Conservation (phyloP, 371 early-diverging fungal species). For the Mucor irregularis region DNA sequence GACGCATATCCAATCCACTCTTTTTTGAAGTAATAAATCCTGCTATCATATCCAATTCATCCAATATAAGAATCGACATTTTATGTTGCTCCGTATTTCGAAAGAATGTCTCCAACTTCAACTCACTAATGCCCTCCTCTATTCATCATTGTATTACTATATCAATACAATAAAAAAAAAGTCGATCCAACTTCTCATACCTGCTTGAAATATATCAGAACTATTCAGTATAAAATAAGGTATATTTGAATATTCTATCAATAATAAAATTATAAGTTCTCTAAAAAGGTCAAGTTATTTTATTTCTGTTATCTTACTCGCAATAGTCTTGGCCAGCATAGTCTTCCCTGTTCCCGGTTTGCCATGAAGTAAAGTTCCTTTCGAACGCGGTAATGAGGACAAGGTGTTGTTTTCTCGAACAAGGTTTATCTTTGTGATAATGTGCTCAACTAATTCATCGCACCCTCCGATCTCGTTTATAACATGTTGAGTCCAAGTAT, state of each 20-base stretch:
- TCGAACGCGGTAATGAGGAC: constrained; percentile 30
- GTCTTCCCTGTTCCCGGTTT: constrained; percentile 72
- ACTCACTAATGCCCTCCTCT: constrained; percentile 66
- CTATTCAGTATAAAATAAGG: constrained; percentile 63
- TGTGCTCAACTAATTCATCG: constrained; percentile 28
- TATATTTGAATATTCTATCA: constrained; percentile 44
- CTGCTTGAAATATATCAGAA: constrained; percentile 71
- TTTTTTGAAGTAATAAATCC: constrained; percentile 41
- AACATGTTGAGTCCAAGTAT: constrained; percentile 37
- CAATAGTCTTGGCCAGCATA: constrained; percentile 51
- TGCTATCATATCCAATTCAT: constrained; percentile 66
- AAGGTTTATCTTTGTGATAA: constrained; percentile 24
- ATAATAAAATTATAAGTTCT: neutral
- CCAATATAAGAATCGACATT: constrained; percentile 54
- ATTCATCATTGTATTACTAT: neutral
- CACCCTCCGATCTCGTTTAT: constrained; percentile 45
- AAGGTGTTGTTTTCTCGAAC: constrained; percentile 9
- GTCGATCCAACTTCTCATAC: no score
- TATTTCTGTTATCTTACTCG: constrained; percentile 39
- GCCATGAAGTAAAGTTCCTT: constrained; percentile 56
- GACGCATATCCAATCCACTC: constrained; percentile 35
- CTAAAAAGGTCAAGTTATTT: neutral
- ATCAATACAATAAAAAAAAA: neutral
- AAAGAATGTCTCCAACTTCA: constrained; percentile 43
- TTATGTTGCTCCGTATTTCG: constrained; percentile 22